phyloP scores from a whole-genome alignment of 1,139 yeast species.

The Magnusiomyces tetraspermus region DNA sequence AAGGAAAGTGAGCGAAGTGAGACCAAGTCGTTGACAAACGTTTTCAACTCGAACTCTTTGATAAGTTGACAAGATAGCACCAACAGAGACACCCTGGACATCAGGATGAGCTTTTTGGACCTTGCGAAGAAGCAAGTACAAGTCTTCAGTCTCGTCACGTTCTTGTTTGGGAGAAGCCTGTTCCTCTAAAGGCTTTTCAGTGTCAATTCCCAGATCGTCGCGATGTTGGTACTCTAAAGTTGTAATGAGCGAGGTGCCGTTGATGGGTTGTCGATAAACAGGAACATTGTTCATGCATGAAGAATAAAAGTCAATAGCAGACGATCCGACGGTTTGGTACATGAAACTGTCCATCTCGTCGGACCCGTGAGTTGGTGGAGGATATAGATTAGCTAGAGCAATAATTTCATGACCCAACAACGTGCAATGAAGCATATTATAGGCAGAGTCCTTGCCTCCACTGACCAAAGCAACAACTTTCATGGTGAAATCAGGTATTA shows the following conservation, averaged over 20 bases:
- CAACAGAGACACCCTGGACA: constrained; percentile 79
- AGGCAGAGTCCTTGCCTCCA: constrained; percentile 95
- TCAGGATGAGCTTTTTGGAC: constrained; percentile 57
- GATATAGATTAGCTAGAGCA: constrained; percentile 79
- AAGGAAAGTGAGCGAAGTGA: constrained; percentile 62
- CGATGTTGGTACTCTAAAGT: constrained; percentile 50
- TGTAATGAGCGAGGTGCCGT: constrained; percentile 55
- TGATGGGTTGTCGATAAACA: constrained; percentile 58
- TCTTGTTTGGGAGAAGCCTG: constrained; percentile 39
- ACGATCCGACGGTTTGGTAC: constrained; percentile 98
- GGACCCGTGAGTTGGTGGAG: constrained; percentile 38
- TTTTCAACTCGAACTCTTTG: constrained; percentile 90
- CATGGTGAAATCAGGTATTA: constrained; percentile 38
- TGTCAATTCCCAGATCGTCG: not conserved
- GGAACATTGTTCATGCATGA: constrained; percentile 67
- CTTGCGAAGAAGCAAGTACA: constrained; percentile 41
- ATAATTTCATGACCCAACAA: constrained; percentile 73
- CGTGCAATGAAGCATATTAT: constrained; percentile 73
- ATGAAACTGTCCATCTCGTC: constrained; percentile 84
- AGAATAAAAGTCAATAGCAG: constrained; percentile 54
- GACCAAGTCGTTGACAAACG: constrained; percentile 65
- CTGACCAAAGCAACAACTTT: constrained; percentile 85
- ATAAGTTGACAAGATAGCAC: constrained; percentile 88
- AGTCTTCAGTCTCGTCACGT: constrained; percentile 77
- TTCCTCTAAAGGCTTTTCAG: not conserved